A percentile compares a stretch with the other conserved stretches of the same genome.
Conservation (phyloP, 2,329 filamentous ascomycete species). For the Aspergillus awamori region DNA sequence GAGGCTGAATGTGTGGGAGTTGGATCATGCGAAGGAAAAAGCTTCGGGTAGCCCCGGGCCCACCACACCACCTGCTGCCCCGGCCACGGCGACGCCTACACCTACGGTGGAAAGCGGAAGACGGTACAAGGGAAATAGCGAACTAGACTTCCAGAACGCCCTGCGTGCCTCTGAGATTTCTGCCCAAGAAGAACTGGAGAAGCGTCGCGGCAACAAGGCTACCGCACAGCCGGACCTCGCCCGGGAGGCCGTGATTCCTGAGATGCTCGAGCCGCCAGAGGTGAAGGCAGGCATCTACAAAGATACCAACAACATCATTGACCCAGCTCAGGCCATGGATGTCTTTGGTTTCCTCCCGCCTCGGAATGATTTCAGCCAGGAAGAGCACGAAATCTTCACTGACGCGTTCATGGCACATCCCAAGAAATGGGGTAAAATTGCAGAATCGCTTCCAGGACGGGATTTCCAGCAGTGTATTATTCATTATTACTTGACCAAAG, state of each 20-base stretch:
- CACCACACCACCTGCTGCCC: constrained; percentile 38
- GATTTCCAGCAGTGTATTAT: constrained; percentile 53
- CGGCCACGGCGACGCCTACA: constrained; percentile 34
- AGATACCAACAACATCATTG: constrained; percentile 50
- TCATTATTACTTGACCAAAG: constrained; percentile 56
- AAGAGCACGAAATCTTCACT: constrained; percentile 51
- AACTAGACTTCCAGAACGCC: constrained; percentile 53
- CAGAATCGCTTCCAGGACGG: constrained; percentile 49
- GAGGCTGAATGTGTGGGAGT: constrained; percentile 46
- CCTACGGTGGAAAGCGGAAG: constrained; percentile 42
- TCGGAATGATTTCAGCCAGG: constrained; percentile 51
- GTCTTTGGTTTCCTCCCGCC: constrained; percentile 51
- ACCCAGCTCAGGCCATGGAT: constrained; percentile 42
- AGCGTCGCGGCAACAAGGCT: constrained; percentile 46
- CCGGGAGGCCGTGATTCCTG: constrained; percentile 51
- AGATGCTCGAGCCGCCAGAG: constrained; percentile 50
- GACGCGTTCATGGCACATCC: constrained; percentile 52
- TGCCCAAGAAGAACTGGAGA: constrained; percentile 51
- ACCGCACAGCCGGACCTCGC: constrained; percentile 49
- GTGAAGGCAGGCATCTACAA: constrained; percentile 45
- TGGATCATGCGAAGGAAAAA: constrained; percentile 47
- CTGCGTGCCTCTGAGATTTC: constrained; percentile 52
- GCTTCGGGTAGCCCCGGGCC: constrained; percentile 41
- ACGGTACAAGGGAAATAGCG: constrained; percentile 52
- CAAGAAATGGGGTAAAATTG: constrained; percentile 57